A percentile compares a stretch with the other conserved stretches of the same genome.
These are phyloP conservation scores for Smittium culicis DNA, from an alignment of 371 early-diverging fungal species.

Conservation along the genomic window DNA sequence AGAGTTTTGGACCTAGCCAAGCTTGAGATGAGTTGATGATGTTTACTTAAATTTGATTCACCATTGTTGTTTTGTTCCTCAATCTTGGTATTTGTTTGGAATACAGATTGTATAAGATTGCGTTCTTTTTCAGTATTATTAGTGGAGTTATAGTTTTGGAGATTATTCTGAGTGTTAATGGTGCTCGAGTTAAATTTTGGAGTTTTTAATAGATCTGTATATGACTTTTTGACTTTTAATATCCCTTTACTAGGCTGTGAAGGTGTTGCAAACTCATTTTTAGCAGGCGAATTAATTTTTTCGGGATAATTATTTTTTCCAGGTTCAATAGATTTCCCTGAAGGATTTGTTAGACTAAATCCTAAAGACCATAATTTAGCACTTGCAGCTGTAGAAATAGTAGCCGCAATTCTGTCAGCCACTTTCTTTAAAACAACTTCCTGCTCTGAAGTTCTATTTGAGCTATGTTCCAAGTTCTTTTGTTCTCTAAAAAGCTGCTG, in stretches of 20 bases:
- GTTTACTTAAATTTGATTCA: neutral
- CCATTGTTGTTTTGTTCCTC: neutral
- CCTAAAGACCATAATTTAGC: slow-evolving; percentile 7
- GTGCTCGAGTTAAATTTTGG: neutral
- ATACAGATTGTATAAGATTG: too few relatives aligned
- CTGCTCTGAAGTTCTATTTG: slow-evolving; percentile 3
- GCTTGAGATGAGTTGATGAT: neutral
- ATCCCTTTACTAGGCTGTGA: too few relatives aligned
- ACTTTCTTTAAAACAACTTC: neutral
- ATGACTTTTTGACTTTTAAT: too few relatives aligned
- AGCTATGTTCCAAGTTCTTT: neutral
- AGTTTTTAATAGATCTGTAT: too few relatives aligned
- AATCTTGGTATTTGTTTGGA: too few relatives aligned
- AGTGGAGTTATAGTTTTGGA: neutral
- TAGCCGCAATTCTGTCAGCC: slow-evolving; percentile 6
- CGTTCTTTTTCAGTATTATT: too few relatives aligned
- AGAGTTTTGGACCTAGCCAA: neutral
- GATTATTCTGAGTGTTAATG: neutral
- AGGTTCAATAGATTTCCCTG: too few relatives aligned
- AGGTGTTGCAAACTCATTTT: too few relatives aligned
- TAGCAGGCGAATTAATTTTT: too few relatives aligned
- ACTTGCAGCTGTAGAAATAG: slow-evolving; percentile 4
- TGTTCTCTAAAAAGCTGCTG: slow-evolving; percentile 4
- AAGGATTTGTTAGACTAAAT: neutral
- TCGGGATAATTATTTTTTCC: too few relatives aligned